A percentile compares a stretch with the other conserved stretches of the same genome.
Evolutionary conservation across 495 filamentous ascomycete genomes (phyloP).

Genomic region (Apiosordaria backusii): DNA sequence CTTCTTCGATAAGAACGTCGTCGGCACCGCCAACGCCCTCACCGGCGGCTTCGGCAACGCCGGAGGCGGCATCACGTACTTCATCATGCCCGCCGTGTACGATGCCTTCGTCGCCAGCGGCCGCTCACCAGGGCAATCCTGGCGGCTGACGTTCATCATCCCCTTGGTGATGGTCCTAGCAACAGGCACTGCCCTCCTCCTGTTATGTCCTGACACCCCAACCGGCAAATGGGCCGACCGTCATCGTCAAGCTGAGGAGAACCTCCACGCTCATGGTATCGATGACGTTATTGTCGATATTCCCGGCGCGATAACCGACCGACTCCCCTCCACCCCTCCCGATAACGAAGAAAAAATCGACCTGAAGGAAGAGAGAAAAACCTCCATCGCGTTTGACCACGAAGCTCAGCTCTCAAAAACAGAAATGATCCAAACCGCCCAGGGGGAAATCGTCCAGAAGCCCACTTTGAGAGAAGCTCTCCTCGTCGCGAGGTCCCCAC

Average conservation of each 20-base stretch:
- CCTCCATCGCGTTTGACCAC: constrained; percentile 39
- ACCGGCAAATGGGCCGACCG: constrained; percentile 79
- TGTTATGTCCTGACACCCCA: constrained; percentile 75
- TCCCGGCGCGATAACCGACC: constrained; percentile 54
- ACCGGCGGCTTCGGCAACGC: constrained; percentile 84
- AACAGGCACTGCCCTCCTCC: constrained; percentile 64
- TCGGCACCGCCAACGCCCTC: constrained; percentile 83
- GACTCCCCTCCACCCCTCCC: constrained; percentile 17
- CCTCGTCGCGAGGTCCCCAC: constrained; percentile 49
- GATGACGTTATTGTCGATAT: constrained; percentile 41
- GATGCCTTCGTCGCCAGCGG: constrained; percentile 66
- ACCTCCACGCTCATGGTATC: constrained; percentile 5
- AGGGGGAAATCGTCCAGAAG: constrained; percentile 60
- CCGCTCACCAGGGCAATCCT: constrained; percentile 64
- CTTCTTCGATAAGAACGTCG: constrained; percentile 92
- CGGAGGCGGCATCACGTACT: constrained; percentile 81
- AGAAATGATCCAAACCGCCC: constrained; percentile 55
- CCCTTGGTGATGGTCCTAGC: constrained; percentile 71
- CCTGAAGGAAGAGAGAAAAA: constrained; percentile 20
- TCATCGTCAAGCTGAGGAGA: constrained; percentile 5
- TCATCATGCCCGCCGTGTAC: constrained; percentile 89
- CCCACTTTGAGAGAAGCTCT: constrained; percentile 61
- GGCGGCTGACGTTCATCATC: constrained; percentile 79
- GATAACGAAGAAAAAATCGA: not conserved
- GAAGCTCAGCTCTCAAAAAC: constrained; percentile 37